phyloP scores from a whole-genome alignment of 2,329 filamentous ascomycete genomes.

The Diaporthe vaccinii region DNA sequence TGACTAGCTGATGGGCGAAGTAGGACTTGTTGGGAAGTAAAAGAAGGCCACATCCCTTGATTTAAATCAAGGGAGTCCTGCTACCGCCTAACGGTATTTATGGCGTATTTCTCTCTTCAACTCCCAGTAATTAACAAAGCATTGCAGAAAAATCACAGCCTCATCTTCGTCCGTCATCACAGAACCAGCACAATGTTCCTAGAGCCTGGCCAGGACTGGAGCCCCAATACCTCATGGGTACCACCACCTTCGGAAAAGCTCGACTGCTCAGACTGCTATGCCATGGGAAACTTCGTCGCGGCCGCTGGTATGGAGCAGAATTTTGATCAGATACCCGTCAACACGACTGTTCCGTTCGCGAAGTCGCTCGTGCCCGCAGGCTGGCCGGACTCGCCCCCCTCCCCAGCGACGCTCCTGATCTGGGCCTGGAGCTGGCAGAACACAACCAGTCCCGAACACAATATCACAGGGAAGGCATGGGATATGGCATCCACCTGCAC shows the following conservation, averaged over 20 bases:
- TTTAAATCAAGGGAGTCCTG: not conserved
- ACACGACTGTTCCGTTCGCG: slow-evolving; percentile 4
- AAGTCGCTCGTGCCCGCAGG: not conserved
- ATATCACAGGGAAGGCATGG: not conserved
- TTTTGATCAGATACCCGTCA: not conserved
- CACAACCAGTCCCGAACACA: not conserved
- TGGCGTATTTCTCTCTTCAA: not conserved
- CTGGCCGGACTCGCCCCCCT: not conserved
- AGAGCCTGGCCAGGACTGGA: slow-evolving; percentile 10
- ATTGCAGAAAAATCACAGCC: not conserved
- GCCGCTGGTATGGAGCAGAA: not conserved
- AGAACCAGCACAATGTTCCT: not conserved
- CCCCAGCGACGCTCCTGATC: not conserved
- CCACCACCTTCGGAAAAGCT: not conserved
- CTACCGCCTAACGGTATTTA: not conserved
- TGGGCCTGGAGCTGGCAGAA: slow-evolving; percentile 19
- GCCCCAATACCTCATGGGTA: not conserved
- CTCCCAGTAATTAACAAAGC: not conserved
- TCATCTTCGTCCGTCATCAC: not conserved
- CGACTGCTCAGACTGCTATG: not conserved
- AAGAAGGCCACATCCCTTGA: not conserved
- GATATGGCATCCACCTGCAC: not conserved
- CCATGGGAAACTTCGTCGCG: not conserved
- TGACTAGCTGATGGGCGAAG: not conserved
- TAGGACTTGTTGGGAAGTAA: not conserved